Evolutionary conservation across 345 rosid genomes (phyloP).

Genomic region (Eutrema japonicum): DNA sequence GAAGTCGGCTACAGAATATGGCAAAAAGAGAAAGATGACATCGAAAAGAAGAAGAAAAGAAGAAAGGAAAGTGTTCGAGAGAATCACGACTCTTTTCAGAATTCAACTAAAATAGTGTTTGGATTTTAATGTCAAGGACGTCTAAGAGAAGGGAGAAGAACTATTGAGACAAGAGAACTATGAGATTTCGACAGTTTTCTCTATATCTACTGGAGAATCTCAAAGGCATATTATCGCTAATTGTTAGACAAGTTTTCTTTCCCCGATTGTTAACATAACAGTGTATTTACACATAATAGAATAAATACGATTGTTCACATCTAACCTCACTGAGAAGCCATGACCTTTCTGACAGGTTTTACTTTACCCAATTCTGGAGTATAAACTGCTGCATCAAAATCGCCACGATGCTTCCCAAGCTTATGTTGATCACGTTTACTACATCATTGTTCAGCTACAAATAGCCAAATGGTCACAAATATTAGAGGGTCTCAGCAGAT

Average conservation of each 20-base stretch:
- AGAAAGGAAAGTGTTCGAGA: neutral
- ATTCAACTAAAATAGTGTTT: neutral
- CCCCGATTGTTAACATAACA: conserved; percentile 3
- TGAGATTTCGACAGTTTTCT: neutral
- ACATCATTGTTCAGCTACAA: conserved; percentile 94
- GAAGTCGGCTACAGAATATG: neutral
- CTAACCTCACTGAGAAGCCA: conserved; percentile 16
- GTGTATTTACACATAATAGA: conserved; percentile 17
- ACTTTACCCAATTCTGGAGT: conserved; percentile 49
- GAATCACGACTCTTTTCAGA: conserved; percentile 3
- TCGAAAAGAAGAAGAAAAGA: neutral
- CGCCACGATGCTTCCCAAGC: conserved; percentile 84
- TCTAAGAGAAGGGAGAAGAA: neutral
- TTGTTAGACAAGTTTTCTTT: neutral
- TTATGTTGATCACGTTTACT: conserved; percentile 87
- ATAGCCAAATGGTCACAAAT: neutral
- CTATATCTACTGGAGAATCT: neutral
- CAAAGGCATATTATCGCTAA: neutral
- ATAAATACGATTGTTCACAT: conserved; percentile 1
- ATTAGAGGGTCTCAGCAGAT: neutral
- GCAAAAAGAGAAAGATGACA: conserved; percentile 5
- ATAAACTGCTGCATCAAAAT: conserved; percentile 68
- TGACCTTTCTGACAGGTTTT: conserved; percentile 18
- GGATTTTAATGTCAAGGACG: neutral
- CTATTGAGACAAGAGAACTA: neutral